Conservation (phyloP, 148 eudicot species). For the Spergularia bocconei region DNA sequence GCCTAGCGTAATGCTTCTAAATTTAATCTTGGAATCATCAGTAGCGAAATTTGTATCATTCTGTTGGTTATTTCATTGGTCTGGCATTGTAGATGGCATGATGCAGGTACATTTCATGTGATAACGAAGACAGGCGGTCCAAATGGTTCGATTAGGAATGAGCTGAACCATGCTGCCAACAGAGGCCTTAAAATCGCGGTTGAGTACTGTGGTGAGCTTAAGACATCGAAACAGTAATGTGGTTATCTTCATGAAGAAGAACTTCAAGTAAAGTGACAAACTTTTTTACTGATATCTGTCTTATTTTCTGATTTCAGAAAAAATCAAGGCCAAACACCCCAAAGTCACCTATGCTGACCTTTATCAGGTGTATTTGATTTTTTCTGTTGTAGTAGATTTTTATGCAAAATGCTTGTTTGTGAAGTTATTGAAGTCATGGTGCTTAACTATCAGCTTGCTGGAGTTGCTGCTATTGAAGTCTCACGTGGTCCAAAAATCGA, state of each 20-base stretch:
- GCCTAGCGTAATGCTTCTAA: slow-evolving; percentile 58
- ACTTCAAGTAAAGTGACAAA: neutral
- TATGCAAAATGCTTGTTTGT: neutral
- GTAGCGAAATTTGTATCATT: too few species aligned
- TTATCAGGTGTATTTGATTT: slow-evolving; percentile 56
- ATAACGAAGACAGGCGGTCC: slow-evolving; percentile 89
- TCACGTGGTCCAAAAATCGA: slow-evolving; percentile 84
- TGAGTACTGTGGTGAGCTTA: slow-evolving; percentile 60
- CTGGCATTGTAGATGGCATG: slow-evolving; percentile 56
- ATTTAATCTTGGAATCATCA: too few species aligned
- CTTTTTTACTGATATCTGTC: neutral
- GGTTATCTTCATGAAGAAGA: neutral
- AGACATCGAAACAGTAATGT: neutral
- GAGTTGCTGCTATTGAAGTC: slow-evolving; percentile 89
- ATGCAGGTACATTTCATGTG: slow-evolving; percentile 82
- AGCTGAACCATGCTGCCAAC: slow-evolving; percentile 54
- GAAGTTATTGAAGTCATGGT: neutral
- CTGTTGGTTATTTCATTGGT: neutral
- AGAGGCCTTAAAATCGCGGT: slow-evolving; percentile 61
- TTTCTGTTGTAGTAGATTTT: neutral
- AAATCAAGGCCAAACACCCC: slow-evolving; percentile 66
- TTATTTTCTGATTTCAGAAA: slow-evolving; percentile 46
- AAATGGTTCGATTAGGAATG: slow-evolving; percentile 79
- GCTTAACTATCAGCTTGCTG: slow-evolving; percentile 61
- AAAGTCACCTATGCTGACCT: slow-evolving; percentile 81